These are phyloP conservation scores for Populus hybrid DNA, from an alignment of 441 rosid species.

Conservation along the genomic window DNA sequence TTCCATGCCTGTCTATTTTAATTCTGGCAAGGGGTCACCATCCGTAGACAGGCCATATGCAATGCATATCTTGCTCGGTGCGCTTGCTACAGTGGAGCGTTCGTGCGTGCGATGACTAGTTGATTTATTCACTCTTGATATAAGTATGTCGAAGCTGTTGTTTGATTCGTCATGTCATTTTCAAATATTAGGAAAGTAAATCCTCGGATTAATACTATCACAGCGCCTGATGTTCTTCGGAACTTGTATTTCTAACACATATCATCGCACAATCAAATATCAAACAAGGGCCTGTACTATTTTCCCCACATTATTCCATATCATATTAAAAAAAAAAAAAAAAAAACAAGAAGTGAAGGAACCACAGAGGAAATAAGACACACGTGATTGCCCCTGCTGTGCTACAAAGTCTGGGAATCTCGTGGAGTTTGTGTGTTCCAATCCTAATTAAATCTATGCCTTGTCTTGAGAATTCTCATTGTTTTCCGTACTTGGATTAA, in stretches of 20 bases:
- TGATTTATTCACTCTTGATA: not conserved
- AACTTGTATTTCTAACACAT: too few species aligned
- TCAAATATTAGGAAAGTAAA: not conserved
- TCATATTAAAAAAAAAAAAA: not conserved
- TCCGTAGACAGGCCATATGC: not conserved
- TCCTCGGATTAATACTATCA: not conserved
- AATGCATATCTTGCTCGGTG: not conserved
- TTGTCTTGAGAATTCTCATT: not conserved
- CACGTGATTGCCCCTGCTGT: not conserved
- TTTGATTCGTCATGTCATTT: conserved; percentile 6
- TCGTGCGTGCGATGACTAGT: not conserved
- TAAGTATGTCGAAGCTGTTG: not conserved
- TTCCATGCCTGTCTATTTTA: not conserved
- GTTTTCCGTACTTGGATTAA: not conserved
- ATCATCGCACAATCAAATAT: not conserved
- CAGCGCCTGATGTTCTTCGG: not conserved
- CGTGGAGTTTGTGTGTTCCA: not conserved
- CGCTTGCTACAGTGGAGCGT: not conserved
- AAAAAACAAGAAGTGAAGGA: not conserved
- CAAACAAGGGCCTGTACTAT: too few species aligned
- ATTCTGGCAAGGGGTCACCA: not conserved
- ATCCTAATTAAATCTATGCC: not conserved
- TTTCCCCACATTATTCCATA: not conserved
- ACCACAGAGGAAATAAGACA: not conserved
- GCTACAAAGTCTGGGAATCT: not conserved